Evolutionary conservation across 768 basidiomycete species (phyloP), one percentile per base, ranked within the genome.

Genomic region (Pulveroboletus sp.): DNA sequence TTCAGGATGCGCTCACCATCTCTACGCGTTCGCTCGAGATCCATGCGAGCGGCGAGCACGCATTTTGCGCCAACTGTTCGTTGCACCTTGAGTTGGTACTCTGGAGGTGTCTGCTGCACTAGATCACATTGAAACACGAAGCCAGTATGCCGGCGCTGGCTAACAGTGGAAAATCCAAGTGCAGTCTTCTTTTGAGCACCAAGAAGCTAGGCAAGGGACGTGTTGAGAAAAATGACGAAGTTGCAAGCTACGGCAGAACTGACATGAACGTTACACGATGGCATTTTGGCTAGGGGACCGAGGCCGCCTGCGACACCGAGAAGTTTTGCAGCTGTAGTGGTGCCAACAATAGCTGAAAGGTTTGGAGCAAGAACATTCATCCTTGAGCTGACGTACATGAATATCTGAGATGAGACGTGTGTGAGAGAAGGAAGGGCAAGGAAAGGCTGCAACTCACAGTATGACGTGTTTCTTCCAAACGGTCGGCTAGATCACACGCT

Each of bases 311-410:
- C 94, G 44, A 98, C 91, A 65, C 97, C 97, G 34, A 99, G 84
- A 45, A 99, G 73, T 76, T 99, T 99, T 40, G 97, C 97, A 46
- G 97, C 97, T 77, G 94, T 95, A 60, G 90, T 93, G 50, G 97
- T 97, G 69, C 97, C 95, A 73, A 98, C 91, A 72, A 99, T 97
- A 69, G 90, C 87, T 62, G 94, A 95, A 66, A 99, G 82, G 70
- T 99, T 99, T 63, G 97, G 97, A 59, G 97, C 95, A 64, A 99
- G 87, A 49, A 93, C 82, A 73, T 92, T 91, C 92, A 99, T 98
- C 74, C 97, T 82, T 61, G 92, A 95, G 77, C 94, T 95, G 69
- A 99, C 97, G 80, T 98, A 99, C 77, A 90, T 86, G 73, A 98
- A 95, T 61, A 98, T 99, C 89, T 94, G 62, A 2, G 47, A 38